Percentiles rank a stretch among this genome's conserved stretches.
Conservation (phyloP, 1,139 yeast species). For the Debaryomycetaceae sp. region DNA sequence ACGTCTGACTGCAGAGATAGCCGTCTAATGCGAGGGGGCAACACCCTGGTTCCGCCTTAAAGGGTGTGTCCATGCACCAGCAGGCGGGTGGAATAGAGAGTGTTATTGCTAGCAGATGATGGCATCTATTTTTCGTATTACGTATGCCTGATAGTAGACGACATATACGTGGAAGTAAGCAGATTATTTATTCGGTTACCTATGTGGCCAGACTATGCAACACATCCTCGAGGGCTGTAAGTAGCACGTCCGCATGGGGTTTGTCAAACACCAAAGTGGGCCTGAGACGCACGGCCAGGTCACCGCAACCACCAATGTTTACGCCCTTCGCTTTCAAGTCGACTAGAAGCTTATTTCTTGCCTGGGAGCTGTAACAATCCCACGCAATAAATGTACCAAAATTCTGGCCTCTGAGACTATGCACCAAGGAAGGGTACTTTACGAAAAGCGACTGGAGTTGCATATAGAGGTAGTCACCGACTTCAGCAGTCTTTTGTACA, state of each 20-base stretch:
- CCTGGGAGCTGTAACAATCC: conserved; percentile 48
- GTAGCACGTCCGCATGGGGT: conserved; percentile 62
- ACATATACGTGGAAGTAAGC: too few relatives aligned
- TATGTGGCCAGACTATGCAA: conserved; percentile 5
- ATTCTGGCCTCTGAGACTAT: conserved; percentile 61
- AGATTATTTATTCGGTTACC: not conserved
- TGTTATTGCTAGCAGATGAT: too few relatives aligned
- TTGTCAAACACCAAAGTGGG: conserved; percentile 66
- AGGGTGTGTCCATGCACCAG: too few relatives aligned
- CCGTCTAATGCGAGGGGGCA: too few relatives aligned
- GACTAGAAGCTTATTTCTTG: conserved; percentile 50
- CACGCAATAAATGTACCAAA: conserved; percentile 78
- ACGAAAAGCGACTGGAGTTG: conserved; percentile 42
- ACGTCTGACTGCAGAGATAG: too few relatives aligned
- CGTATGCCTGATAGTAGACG: too few relatives aligned
- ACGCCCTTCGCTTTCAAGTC: conserved; percentile 55
- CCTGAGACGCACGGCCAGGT: conserved; percentile 60
- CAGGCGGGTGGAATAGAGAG: too few relatives aligned
- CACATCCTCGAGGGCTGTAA: conserved; percentile 41
- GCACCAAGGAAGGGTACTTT: conserved; percentile 43
- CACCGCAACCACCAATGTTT: conserved; percentile 75
- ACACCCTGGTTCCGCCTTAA: too few relatives aligned
- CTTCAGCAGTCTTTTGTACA: conserved; percentile 48
- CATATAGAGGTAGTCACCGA: conserved; percentile 56
- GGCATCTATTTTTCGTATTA: too few relatives aligned